Percentiles rank a stretch among this genome's conserved stretches.
phyloP scores from a whole-genome alignment of 176 grass and related monocot species.

The Saccharum officinarum region DNA sequence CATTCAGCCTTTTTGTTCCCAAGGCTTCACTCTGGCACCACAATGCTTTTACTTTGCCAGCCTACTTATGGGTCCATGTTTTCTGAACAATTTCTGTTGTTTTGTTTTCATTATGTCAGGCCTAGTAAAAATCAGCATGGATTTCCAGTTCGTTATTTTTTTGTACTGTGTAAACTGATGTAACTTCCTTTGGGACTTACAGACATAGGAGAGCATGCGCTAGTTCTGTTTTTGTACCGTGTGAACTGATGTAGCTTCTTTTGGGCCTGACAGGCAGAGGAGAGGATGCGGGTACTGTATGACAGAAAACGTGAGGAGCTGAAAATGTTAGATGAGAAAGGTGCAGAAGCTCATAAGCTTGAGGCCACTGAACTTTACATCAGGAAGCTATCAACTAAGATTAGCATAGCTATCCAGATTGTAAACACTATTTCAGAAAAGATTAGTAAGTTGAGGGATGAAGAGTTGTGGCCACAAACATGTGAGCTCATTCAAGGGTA shows the following conservation, averaged over 20 bases:
- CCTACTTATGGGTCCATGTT: neutral
- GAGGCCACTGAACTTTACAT: slow-evolving; percentile 61
- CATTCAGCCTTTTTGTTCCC: neutral
- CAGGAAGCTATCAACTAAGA: slow-evolving; percentile 89
- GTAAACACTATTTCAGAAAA: slow-evolving; percentile 82
- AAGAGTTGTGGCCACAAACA: slow-evolving; percentile 95
- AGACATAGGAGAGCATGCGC: slow-evolving; percentile 71
- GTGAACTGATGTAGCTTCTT: slow-evolving; percentile 14
- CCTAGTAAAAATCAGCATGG: neutral
- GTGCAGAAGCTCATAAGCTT: slow-evolving; percentile 83
- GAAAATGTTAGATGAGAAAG: slow-evolving; percentile 70
- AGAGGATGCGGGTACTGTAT: slow-evolving; percentile 73
- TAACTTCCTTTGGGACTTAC: slow-evolving; percentile 8
- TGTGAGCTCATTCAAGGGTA: slow-evolving; percentile 95
- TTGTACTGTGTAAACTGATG: slow-evolving; percentile 5
- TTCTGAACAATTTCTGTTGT: neutral
- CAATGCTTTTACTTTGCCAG: slow-evolving; percentile 23
- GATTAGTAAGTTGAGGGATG: slow-evolving; percentile 91
- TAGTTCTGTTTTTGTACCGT: neutral
- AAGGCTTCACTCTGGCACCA: neutral
- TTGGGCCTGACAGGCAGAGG: slow-evolving; percentile 65
- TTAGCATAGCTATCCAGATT: slow-evolving; percentile 95
- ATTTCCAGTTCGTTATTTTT: neutral
- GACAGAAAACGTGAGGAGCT: slow-evolving; percentile 68
- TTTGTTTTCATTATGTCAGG: neutral